Conservation (phyloP, 768 basidiomycete species). For the Macrocybe gigantea region DNA sequence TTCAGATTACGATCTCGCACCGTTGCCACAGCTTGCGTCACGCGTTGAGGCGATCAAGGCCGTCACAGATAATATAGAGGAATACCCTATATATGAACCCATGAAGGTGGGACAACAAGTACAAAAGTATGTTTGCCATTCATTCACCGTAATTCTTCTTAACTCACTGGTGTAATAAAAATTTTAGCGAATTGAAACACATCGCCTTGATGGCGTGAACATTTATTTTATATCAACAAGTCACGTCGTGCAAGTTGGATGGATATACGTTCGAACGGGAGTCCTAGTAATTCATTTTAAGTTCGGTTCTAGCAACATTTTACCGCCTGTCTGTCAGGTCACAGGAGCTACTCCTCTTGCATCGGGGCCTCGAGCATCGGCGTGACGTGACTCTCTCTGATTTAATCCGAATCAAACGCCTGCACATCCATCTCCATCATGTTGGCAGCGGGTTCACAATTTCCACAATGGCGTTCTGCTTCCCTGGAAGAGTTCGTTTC, state of each 20-base stretch:
- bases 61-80: slow-evolving; percentile 33
- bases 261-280: not conserved
- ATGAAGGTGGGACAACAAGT: slow-evolving; percentile 93
- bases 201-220: slow-evolving; percentile 73
- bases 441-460: too few relatives aligned
- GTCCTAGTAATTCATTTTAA: too few relatives aligned
- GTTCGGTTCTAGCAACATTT: too few relatives aligned
- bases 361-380: too few relatives aligned
- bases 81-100: slow-evolving; percentile 45
- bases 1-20: slow-evolving; percentile 73
- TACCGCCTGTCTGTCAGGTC: too few relatives aligned
- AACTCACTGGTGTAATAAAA: not conserved
- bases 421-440: too few relatives aligned
- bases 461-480: too few relatives aligned
- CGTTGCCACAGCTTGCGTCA: slow-evolving; percentile 48
- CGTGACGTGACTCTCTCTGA: too few relatives aligned
- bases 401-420: too few relatives aligned
- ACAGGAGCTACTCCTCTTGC: too few relatives aligned
- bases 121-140: slow-evolving; percentile 48
- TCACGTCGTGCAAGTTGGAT: not conserved
- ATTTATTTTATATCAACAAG: slow-evolving; percentile 1
- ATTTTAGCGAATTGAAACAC: slow-evolving; percentile 66
- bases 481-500: too few relatives aligned
- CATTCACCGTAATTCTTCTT: not conserved
- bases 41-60: slow-evolving; percentile 41